Conservation (phyloP, 768 basidiomycete genomes). For the Leucocoprinus birnbaumii region DNA sequence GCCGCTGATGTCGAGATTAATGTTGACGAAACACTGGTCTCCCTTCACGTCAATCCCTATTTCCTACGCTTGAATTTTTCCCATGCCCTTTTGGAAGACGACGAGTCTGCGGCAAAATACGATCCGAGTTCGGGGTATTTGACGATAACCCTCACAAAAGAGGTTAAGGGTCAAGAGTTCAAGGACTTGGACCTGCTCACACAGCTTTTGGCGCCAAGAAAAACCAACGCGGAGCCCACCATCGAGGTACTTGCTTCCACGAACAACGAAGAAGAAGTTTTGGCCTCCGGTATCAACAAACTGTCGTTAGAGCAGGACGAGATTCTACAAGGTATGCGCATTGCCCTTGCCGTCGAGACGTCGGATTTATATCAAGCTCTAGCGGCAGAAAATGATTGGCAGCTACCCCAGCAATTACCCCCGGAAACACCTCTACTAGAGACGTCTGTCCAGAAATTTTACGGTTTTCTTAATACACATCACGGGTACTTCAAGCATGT, state of each 20-base stretch:
- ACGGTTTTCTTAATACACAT: slow-evolving; percentile 77
- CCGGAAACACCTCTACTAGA: slow-evolving; percentile 35
- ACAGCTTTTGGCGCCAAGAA: slow-evolving; percentile 70
- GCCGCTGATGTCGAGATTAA: slow-evolving; percentile 80
- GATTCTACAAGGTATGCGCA: not conserved
- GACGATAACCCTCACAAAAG: slow-evolving; percentile 71
- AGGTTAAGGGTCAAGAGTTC: slow-evolving; percentile 61
- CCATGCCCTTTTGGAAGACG: slow-evolving; percentile 63
- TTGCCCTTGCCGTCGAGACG: not conserved
- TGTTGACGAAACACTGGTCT: slow-evolving; percentile 67
- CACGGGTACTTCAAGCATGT: slow-evolving; percentile 75
- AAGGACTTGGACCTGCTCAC: slow-evolving; percentile 77
- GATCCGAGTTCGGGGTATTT: slow-evolving; percentile 79
- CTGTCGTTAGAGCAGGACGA: slow-evolving; percentile 36
- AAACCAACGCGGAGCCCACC: slow-evolving; percentile 27
- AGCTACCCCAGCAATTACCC: slow-evolving; percentile 61
- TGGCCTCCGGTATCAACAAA: slow-evolving; percentile 38
- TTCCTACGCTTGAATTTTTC: slow-evolving; percentile 80
- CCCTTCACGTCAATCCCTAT: slow-evolving; percentile 80
- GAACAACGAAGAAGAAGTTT: slow-evolving; percentile 24
- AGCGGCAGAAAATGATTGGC: slow-evolving; percentile 84
- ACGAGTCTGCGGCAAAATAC: slow-evolving; percentile 67
- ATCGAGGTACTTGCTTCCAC: slow-evolving; percentile 61
- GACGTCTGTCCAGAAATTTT: slow-evolving; percentile 44
- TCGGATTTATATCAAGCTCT: slow-evolving; percentile 1